Percentiles rank a stretch among this genome's conserved stretches.
Evolutionary conservation across 129 eudicot species (phyloP).

Genomic region (Tagetes erecta): DNA sequence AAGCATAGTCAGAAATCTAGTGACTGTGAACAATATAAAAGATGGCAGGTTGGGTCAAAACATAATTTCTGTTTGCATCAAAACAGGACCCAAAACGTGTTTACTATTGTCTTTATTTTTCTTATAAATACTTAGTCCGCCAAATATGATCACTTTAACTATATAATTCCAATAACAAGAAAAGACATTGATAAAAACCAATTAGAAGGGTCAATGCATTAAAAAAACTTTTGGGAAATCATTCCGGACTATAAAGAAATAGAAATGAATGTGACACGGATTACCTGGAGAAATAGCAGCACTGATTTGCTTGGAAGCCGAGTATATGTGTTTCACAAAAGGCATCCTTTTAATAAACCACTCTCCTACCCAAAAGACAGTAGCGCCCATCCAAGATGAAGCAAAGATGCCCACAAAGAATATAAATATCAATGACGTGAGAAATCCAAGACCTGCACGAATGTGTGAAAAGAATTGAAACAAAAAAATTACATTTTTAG

Average conservation of each 20-base stretch:
- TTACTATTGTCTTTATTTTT: not conserved
- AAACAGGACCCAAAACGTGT: constrained; percentile 6
- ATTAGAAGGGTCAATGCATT: too few species aligned
- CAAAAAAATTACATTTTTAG: not conserved
- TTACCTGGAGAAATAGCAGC: constrained; percentile 93
- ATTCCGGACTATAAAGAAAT: not conserved
- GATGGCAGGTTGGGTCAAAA: not conserved
- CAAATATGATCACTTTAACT: not conserved
- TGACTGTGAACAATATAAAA: not conserved
- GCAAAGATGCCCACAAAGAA: constrained; percentile 87
- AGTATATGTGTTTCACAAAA: constrained; percentile 71
- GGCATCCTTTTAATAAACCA: constrained; percentile 90
- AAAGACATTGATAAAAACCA: not conserved
- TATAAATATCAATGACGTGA: constrained; percentile 71
- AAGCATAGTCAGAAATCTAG: not conserved
- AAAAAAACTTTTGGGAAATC: too few species aligned
- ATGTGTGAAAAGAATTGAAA: constrained; percentile 2
- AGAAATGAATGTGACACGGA: constrained; percentile 4
- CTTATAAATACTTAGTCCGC: not conserved
- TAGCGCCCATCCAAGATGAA: constrained; percentile 89
- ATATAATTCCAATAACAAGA: not conserved
- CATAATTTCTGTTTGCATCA: not conserved
- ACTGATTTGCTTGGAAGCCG: constrained; percentile 91
- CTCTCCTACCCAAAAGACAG: constrained; percentile 84
- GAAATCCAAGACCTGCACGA: constrained; percentile 79